Evolutionary conservation across 2,329 filamentous ascomycete genomes (phyloP).

Genomic region (Aureobasidium melanogenum): DNA sequence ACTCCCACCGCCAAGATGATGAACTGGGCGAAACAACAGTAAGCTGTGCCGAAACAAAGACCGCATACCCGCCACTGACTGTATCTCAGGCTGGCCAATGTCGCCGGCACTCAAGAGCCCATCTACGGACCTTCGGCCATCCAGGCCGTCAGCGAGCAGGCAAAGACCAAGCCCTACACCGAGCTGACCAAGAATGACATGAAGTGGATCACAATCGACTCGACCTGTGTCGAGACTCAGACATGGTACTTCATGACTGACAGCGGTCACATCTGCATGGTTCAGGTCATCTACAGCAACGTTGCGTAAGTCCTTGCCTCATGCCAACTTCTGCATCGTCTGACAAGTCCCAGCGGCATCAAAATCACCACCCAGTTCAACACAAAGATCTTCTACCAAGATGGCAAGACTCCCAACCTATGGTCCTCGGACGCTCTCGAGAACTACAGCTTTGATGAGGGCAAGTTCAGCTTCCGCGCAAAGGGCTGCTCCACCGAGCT

Average conservation of each 20-base stretch:
- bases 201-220: constrained; percentile 72
- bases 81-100: constrained; percentile 49
- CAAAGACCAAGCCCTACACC: constrained; percentile 68
- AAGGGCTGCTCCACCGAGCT: constrained; percentile 78
- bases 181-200: constrained; percentile 69
- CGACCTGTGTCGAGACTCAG: constrained; percentile 88
- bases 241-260: constrained; percentile 85
- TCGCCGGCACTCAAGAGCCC: constrained; percentile 92
- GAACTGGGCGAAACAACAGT: constrained; percentile 93
- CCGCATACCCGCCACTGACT: constrained; percentile 10
- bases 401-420: constrained; percentile 59
- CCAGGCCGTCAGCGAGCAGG: constrained; percentile 73
- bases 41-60: constrained; percentile 32
- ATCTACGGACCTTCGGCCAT: constrained; percentile 88
- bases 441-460: constrained; percentile 76
- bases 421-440: constrained; percentile 76
- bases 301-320: constrained; percentile 58
- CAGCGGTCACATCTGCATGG: constrained; percentile 64
- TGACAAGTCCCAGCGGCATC: constrained; percentile 56
- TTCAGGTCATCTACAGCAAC: constrained; percentile 96
- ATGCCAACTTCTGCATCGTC: constrained; percentile 17
- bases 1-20: constrained; percentile 52
- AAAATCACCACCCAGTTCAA: constrained; percentile 90
- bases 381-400: constrained; percentile 76
- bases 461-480: constrained; percentile 75